A percentile compares a stretch with the other conserved stretches of the same genome.
Conservation (phyloP, 805 yeast species). For the Kazachstania kunashirensis region DNA sequence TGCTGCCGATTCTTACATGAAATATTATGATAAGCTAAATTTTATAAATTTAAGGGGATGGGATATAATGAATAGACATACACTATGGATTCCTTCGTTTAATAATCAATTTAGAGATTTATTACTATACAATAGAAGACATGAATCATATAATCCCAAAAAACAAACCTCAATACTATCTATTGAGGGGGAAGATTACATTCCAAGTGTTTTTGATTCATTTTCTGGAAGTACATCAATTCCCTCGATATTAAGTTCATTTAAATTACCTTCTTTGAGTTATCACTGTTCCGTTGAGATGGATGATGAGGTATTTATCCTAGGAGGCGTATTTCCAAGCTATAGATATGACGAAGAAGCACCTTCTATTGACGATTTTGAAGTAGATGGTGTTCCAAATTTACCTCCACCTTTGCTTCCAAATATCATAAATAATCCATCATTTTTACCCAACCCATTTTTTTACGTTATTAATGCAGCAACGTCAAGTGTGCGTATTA, state of each 20-base stretch:
- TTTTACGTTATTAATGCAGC: slow-evolving; percentile 32
- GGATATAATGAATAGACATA: slow-evolving; percentile 11
- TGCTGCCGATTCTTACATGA: slow-evolving; percentile 12
- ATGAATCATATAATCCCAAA: neutral
- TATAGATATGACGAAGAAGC: slow-evolving; percentile 20
- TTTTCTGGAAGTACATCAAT: slow-evolving; percentile 18
- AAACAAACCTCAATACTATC: slow-evolving; percentile 8
- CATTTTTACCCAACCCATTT: slow-evolving; percentile 31
- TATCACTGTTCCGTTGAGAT: slow-evolving; percentile 36
- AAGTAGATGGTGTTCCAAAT: slow-evolving; percentile 32
- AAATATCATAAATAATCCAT: slow-evolving; percentile 34
- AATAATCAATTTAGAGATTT: slow-evolving; percentile 8
- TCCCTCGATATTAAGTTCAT: slow-evolving; percentile 29
- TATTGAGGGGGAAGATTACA: slow-evolving; percentile 11
- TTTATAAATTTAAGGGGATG: slow-evolving; percentile 12
- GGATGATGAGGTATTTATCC: slow-evolving; percentile 29
- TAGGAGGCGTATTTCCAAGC: slow-evolving; percentile 39
- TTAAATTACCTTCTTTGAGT: slow-evolving; percentile 33
- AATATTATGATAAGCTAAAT: slow-evolving; percentile 14
- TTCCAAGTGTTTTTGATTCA: slow-evolving; percentile 13
- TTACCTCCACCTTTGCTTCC: slow-evolving; percentile 40
- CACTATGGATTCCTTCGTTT: slow-evolving; percentile 23
- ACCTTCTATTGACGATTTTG: slow-evolving; percentile 29
- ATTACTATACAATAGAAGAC: slow-evolving; percentile 2
- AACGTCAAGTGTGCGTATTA: slow-evolving; percentile 32